phyloP scores from a whole-genome alignment of 73 alveolate genomes.

The Tetrahymena malaccensis region DNA sequence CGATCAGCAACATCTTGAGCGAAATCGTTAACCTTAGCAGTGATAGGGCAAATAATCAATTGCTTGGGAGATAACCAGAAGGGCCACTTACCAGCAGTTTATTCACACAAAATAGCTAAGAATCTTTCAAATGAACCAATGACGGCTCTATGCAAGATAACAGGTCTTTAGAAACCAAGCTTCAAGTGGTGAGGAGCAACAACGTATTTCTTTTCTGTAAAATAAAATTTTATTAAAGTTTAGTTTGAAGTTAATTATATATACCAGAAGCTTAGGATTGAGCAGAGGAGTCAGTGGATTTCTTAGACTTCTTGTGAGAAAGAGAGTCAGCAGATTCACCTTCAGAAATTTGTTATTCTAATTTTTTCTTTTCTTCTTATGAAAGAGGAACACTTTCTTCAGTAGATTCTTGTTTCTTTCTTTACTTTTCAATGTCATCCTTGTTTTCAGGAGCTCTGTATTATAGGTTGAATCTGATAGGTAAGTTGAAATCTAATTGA shows the following conservation, averaged over 20 bases:
- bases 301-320: not conserved
- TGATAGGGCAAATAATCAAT: slow-evolving; percentile 91
- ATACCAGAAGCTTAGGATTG: not conserved
- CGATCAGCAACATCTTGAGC: slow-evolving; percentile 73
- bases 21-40: slow-evolving; percentile 81
- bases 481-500: slow-evolving; percentile 94
- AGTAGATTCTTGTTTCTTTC: slow-evolving; percentile 8
- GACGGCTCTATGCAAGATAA: slow-evolving; percentile 98
- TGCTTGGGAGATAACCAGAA: slow-evolving; percentile 99
- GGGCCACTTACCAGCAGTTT: slow-evolving; percentile 99
- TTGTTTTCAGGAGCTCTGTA: slow-evolving; percentile 83
- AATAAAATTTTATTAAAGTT: not conserved
- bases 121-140: slow-evolving; percentile 98
- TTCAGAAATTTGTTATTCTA: not conserved
- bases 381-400: slow-evolving; percentile 6
- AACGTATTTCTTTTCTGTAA: slow-evolving; percentile 29
- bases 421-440: slow-evolving; percentile 1
- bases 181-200: slow-evolving; percentile 66
- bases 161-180: slow-evolving; percentile 98
- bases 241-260: not conserved
- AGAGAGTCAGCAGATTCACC: slow-evolving; percentile 25
- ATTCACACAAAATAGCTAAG: slow-evolving; percentile 92
- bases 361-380: slow-evolving; percentile 8
- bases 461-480: slow-evolving; percentile 90
- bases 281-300: not conserved